A percentile compares a stretch with the other conserved stretches of the same genome.
These are phyloP conservation scores for Colletotrichum lentis DNA, from an alignment of 2,329 filamentous ascomycete species.

Conservation along the genomic window DNA sequence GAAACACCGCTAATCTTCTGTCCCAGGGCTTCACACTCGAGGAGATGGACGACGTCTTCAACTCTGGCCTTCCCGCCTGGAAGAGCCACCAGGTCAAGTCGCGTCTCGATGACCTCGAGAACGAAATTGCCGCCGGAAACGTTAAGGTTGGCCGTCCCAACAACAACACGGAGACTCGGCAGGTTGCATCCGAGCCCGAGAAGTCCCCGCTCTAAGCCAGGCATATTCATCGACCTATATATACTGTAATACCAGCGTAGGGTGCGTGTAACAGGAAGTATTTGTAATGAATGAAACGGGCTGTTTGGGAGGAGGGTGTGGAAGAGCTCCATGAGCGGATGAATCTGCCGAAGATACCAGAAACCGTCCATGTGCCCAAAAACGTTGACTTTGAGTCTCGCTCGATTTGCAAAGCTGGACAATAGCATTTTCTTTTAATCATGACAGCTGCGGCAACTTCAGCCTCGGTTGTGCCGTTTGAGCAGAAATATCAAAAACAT, in stretches of 20 bases:
- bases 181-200: slow-evolving; percentile 10
- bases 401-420: not conserved
- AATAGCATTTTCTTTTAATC: not conserved
- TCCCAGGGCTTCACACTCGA: slow-evolving; percentile 72
- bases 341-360: not conserved
- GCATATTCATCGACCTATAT: not conserved
- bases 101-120: slow-evolving; percentile 56
- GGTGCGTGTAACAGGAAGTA: not conserved
- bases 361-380: not conserved
- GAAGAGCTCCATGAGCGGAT: not conserved
- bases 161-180: not conserved
- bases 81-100: slow-evolving; percentile 54
- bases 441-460: too few species aligned
- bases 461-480: not conserved
- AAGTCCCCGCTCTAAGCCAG: slow-evolving; percentile 18
- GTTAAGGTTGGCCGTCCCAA: slow-evolving; percentile 47
- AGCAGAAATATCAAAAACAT: too few species aligned
- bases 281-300: not conserved
- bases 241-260: not conserved
- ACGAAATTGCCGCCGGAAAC: slow-evolving; percentile 58
- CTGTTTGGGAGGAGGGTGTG: not conserved
- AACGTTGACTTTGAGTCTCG: not conserved
- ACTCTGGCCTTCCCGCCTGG: slow-evolving; percentile 67
- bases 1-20: not conserved
- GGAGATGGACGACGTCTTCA: slow-evolving; percentile 79